Percentiles rank a stretch among this genome's conserved stretches.
These are phyloP conservation scores for Cenococcum geophilum DNA, from an alignment of 495 filamentous ascomycete genomes.

Conservation along the genomic window DNA sequence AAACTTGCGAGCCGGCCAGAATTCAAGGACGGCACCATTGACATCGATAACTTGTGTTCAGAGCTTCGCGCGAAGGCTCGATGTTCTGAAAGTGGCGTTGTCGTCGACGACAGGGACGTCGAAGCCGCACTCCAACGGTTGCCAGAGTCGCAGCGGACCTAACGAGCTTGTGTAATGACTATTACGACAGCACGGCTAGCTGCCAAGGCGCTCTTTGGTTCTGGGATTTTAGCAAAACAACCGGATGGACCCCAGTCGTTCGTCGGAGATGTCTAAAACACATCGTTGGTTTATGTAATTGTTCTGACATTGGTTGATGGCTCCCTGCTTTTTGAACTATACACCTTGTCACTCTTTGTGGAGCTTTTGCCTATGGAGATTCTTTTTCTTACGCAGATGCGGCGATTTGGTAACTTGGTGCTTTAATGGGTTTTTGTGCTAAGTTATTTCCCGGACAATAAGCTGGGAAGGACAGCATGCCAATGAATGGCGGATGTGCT, in stretches of 20 bases:
- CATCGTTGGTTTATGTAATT: too few relatives aligned
- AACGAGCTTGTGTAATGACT: not conserved
- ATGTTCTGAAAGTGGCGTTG: constrained; percentile 88
- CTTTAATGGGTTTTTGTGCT: not conserved
- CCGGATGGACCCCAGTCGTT: too few relatives aligned
- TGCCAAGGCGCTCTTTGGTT: not conserved
- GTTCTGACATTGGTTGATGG: not conserved
- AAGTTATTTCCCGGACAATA: too few relatives aligned
- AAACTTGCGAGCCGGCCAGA: constrained; percentile 80
- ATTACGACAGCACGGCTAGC: constrained; percentile 1
- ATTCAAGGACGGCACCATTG: constrained; percentile 80
- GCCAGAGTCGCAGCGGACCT: constrained; percentile 8
- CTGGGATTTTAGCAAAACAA: not conserved
- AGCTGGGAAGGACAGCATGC: too few relatives aligned
- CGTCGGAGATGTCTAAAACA: too few relatives aligned
- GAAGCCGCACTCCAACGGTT: constrained; percentile 44
- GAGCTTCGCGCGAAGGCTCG: constrained; percentile 95
- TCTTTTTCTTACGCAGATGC: not conserved
- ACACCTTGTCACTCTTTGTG: not conserved
- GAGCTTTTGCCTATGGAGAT: not conserved
- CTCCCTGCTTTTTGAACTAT: not conserved
- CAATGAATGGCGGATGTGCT: too few relatives aligned
- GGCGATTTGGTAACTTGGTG: constrained; percentile 2
- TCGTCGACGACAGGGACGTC: constrained; percentile 84
- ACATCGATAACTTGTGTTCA: constrained; percentile 86